Evolutionary conservation across 2,329 filamentous ascomycete species (phyloP).

Genomic region (Gaeumannomyces sp.): DNA sequence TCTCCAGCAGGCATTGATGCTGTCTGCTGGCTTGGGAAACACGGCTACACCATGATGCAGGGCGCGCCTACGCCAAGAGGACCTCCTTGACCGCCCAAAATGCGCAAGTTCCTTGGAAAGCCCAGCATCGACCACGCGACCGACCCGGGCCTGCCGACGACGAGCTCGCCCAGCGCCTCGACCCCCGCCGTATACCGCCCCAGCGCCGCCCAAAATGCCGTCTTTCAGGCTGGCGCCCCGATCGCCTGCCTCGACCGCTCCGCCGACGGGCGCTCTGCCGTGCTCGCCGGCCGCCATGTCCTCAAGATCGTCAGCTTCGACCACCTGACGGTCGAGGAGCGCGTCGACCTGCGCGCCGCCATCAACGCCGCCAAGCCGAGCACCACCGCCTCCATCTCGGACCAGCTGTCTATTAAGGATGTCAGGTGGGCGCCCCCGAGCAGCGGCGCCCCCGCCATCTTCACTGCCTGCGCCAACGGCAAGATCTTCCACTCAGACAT

Average conservation of each 20-base stretch:
- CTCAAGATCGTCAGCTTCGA: slow-evolving; percentile 56
- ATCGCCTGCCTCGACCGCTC: slow-evolving; percentile 54
- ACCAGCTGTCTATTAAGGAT: slow-evolving; percentile 59
- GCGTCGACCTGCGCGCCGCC: slow-evolving; percentile 50
- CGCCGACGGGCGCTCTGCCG: slow-evolving; percentile 47
- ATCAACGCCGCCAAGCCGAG: slow-evolving; percentile 29
- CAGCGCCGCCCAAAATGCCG: slow-evolving; percentile 48
- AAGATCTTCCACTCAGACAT: slow-evolving; percentile 61
- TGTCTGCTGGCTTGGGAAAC: too few relatives aligned
- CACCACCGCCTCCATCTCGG: slow-evolving; percentile 32
- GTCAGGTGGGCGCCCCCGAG: slow-evolving; percentile 49
- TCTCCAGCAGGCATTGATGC: too few relatives aligned
- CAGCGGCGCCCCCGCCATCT: slow-evolving; percentile 46
- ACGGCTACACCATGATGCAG: too few relatives aligned
- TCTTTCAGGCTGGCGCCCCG: slow-evolving; percentile 44
- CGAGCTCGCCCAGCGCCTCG: slow-evolving; percentile 34
- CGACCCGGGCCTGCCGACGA: slow-evolving; percentile 37
- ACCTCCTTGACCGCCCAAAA: slow-evolving; percentile 18
- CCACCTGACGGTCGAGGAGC: slow-evolving; percentile 46
- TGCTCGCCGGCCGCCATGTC: slow-evolving; percentile 53
- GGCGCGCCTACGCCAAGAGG: too few relatives aligned
- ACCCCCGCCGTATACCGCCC: slow-evolving; percentile 42
- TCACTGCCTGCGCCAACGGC: slow-evolving; percentile 58
- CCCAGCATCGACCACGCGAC: slow-evolving; percentile 39
- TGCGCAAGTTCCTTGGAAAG: slow-evolving; percentile 56